phyloP scores from a whole-genome alignment of 192 early-diverging fungal genomes.

The Spinellus fusiger region DNA sequence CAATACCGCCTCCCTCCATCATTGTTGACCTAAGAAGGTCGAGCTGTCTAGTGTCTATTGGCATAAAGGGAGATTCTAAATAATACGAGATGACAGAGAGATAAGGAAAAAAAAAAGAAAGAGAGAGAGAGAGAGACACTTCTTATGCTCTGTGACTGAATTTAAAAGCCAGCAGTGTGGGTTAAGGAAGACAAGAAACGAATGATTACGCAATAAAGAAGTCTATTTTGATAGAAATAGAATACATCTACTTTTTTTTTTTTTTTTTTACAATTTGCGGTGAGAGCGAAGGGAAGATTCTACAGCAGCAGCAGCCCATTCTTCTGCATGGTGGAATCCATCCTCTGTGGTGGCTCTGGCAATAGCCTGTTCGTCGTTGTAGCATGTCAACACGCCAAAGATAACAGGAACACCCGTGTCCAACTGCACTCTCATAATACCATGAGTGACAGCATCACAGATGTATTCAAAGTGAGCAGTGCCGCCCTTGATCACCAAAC shows the following conservation, averaged over 20 bases:
- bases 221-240: too few relatives aligned
- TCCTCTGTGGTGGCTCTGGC: slow-evolving; percentile 62
- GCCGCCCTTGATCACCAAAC: slow-evolving; percentile 97
- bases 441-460: slow-evolving; percentile 86
- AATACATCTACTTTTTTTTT: not conserved
- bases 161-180: not conserved
- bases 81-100: not conserved
- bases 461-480: slow-evolving; percentile 99
- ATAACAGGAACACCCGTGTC: slow-evolving; percentile 84
- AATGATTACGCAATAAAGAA: too few relatives aligned
- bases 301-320: slow-evolving; percentile 95
- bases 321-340: slow-evolving; percentile 92
- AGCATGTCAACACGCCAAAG: slow-evolving; percentile 95
- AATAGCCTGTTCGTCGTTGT: slow-evolving; percentile 91
- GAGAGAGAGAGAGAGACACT: not conserved
- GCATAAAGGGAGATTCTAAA: too few relatives aligned
- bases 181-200: too few relatives aligned
- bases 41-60: not conserved
- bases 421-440: slow-evolving; percentile 94
- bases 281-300: slow-evolving; percentile 82
- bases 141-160: not conserved
- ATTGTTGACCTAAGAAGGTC: slow-evolving; percentile 39
- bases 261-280: slow-evolving; percentile 30
- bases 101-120: not conserved
- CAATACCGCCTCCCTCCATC: slow-evolving; percentile 36